A percentile compares a stretch with the other conserved stretches of the same genome.
phyloP scores from a whole-genome alignment of 768 basidiomycete species.

The Rhizopogon vesiculosus region DNA sequence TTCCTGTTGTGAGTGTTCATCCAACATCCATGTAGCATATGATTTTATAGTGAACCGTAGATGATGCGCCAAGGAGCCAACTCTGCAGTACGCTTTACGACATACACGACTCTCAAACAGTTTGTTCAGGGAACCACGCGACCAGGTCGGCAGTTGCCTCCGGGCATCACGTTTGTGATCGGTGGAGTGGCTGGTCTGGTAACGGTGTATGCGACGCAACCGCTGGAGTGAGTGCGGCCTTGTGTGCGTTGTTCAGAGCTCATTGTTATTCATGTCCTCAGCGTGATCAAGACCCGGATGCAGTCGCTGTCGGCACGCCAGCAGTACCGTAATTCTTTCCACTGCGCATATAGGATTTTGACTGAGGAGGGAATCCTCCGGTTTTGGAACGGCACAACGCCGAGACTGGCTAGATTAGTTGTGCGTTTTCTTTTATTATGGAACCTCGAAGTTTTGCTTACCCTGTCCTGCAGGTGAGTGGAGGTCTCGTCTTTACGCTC shows the following conservation, averaged over 20 bases:
- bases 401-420: constrained; percentile 78
- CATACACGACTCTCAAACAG: constrained; percentile 91
- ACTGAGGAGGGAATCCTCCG: constrained; percentile 89
- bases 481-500: constrained; percentile 89
- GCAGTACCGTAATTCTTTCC: constrained; percentile 91
- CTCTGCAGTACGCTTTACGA: constrained; percentile 93
- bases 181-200: constrained; percentile 92
- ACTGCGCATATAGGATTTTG: constrained; percentile 92
- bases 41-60: constrained; percentile 32
- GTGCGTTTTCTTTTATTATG: constrained; percentile 30
- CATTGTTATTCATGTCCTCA: constrained; percentile 23
- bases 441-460: neutral
- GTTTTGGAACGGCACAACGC: constrained; percentile 98
- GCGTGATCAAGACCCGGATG: constrained; percentile 98
- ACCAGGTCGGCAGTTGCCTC: constrained; percentile 82
- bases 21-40: neutral
- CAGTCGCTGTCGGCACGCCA: constrained; percentile 80
- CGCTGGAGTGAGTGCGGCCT: constrained; percentile 56
- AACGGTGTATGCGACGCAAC: constrained; percentile 90
- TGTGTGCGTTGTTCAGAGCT: neutral
- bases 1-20: constrained; percentile 73
- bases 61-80: constrained; percentile 99
- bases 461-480: constrained; percentile 60
- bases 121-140: constrained; percentile 81
- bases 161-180: constrained; percentile 88